Evolutionary conservation across 306 rosid species (phyloP), one percentile per base, ranked within the genome.

Genomic region (Erythrophleum fordii): DNA sequence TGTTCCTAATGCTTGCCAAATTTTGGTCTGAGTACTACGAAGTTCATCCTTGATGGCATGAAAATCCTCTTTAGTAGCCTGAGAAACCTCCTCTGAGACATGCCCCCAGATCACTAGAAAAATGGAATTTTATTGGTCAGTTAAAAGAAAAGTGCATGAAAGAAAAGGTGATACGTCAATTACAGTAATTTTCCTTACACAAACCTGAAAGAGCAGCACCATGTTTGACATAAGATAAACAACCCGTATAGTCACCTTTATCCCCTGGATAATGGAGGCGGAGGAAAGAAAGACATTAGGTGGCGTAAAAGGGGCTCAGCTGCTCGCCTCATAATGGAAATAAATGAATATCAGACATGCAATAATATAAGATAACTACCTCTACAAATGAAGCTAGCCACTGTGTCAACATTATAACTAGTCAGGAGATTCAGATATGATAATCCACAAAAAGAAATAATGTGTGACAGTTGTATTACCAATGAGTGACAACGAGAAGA

Each of bases 1-100:
- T 86, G 83, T 85, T 90, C 97, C 94, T 77, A 95, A 73, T 75
- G 99, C 98, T 79, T 88, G 87, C 97, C 97, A 93, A 87, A 98
- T 92, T 87, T 86, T 84, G 48, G 80, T 86, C 69, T 52, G 94
- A 83, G 88, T 81, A 75, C 79, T 79, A 60, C 75, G 62, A 74
- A 93, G 97, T 77, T 90, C 90, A 73, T 86, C 84, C 83, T 86
- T 82, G 79, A 95, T 59, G 52, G 78, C 76, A 73, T 59, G 17
- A 77, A 95, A 64, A 77, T 90, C 88, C 84, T 86, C 93, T 72
- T 82, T 83, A 26, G 90, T 85, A 78, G 91, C 87, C 64, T 48
- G 59, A 67, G 86, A 91, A 85, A 90, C 86, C 69, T 79, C 89
- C 69, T 90, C 89, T 23, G 85, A 91, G 80, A 76, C 83, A 72